Percentiles rank a stretch among this genome's conserved stretches.
Conservation (phyloP, 1,139 yeast species). For the Protomyces arabidopsidicola region DNA sequence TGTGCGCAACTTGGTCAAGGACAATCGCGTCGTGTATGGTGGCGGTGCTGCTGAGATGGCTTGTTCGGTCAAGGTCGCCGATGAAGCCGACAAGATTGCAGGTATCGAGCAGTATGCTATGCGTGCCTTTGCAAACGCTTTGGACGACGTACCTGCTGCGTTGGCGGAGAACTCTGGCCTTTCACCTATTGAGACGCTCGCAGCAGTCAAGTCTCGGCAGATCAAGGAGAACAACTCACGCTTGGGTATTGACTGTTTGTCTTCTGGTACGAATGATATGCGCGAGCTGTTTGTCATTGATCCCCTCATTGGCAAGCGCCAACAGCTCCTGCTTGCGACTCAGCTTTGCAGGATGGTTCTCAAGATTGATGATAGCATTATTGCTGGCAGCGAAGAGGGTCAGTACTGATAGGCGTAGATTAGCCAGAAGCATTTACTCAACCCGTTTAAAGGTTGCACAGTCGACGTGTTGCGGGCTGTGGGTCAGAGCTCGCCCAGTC, state of each 20-base stretch:
- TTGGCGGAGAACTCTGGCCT: conserved; percentile 95
- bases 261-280: conserved; percentile 77
- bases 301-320: conserved; percentile 94
- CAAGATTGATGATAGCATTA: conserved; percentile 92
- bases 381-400: conserved; percentile 73
- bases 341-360: conserved; percentile 96
- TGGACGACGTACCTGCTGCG: conserved; percentile 89
- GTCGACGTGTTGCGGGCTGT: too few species aligned
- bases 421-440: not conserved
- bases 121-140: conserved; percentile 87
- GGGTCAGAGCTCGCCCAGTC: too few species aligned
- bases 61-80: conserved; percentile 84
- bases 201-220: conserved; percentile 79
- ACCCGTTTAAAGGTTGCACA: too few species aligned
- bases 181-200: conserved; percentile 84
- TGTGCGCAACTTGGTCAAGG: conserved; percentile 89
- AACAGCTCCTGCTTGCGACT: conserved; percentile 89
- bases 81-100: conserved; percentile 69
- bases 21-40: conserved; percentile 91
- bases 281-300: conserved; percentile 90
- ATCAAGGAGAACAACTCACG: conserved; percentile 63
- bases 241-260: conserved; percentile 91
- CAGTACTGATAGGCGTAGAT: conserved; percentile 29
- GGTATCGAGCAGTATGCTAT: conserved; percentile 98
- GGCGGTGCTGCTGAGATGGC: conserved; percentile 98